Evolutionary conservation across 345 rosid species (phyloP).

Genomic region (Eucalyptus cloeziana): DNA sequence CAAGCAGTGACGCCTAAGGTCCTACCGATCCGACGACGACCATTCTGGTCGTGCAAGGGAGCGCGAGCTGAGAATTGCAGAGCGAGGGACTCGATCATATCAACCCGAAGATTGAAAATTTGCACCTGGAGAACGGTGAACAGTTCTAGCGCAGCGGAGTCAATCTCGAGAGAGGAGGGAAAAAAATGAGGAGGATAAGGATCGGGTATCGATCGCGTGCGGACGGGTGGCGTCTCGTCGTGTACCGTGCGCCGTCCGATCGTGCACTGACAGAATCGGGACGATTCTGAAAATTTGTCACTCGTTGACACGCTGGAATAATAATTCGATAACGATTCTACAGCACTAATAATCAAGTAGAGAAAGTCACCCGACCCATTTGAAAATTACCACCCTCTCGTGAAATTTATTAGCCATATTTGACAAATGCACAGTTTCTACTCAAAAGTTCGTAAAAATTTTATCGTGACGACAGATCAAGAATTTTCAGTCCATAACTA

Average conservation of each 20-base stretch:
- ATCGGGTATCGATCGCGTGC: neutral
- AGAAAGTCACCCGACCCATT: neutral
- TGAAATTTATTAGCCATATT: neutral
- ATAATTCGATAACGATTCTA: neutral
- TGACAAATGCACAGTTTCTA: neutral
- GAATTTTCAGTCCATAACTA: neutral
- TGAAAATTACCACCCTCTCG: neutral
- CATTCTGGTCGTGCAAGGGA: neutral
- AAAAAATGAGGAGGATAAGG: neutral
- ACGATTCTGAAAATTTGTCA: neutral
- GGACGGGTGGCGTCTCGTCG: neutral
- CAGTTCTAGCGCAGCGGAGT: neutral
- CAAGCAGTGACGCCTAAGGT: neutral
- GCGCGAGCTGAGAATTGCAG: neutral
- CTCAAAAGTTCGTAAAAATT: neutral
- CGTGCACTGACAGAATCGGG: neutral
- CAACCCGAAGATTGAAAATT: neutral
- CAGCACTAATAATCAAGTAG: neutral
- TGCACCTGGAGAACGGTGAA: neutral
- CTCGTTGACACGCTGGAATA: neutral
- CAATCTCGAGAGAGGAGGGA: neutral
- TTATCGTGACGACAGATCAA: neutral
- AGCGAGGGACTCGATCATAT: neutral
- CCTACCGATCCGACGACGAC: neutral
- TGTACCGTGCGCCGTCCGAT: neutral